phyloP scores from a whole-genome alignment of 495 filamentous ascomycete genomes.

The Penicillium ochrochloron region DNA sequence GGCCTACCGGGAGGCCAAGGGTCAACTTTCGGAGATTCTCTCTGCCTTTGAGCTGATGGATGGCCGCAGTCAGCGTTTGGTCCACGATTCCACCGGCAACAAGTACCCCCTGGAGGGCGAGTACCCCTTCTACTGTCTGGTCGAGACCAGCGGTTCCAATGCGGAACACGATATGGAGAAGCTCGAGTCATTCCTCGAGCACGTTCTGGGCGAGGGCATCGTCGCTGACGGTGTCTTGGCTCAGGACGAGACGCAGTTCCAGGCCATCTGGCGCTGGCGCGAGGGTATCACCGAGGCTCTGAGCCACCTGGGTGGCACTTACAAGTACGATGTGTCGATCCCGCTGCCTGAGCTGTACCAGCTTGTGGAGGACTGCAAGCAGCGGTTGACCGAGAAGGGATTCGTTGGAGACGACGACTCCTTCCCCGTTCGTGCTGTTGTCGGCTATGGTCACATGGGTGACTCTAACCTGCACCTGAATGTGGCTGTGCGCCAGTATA shows the following conservation, averaged over 20 bases:
- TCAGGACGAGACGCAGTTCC: constrained; percentile 87
- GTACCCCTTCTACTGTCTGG: constrained; percentile 92
- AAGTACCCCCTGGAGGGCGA: constrained; percentile 79
- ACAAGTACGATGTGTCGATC: constrained; percentile 98
- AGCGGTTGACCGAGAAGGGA: constrained; percentile 70
- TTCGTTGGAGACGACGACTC: constrained; percentile 79
- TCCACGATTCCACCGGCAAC: constrained; percentile 73
- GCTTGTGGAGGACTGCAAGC: constrained; percentile 81
- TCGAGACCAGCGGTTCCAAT: constrained; percentile 95
- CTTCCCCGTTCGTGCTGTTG: constrained; percentile 80
- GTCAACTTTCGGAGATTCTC: constrained; percentile 88
- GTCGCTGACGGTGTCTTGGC: constrained; percentile 88
- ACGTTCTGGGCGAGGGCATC: constrained; percentile 82
- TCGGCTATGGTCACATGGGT: constrained; percentile 98
- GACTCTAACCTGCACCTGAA: constrained; percentile 96
- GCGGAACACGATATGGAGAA: constrained; percentile 90
- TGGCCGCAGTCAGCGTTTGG: constrained; percentile 72
- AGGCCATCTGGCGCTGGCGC: constrained; percentile 85
- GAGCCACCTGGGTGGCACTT: constrained; percentile 91
- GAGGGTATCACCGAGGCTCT: constrained; percentile 89
- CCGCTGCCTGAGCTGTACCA: constrained; percentile 85
- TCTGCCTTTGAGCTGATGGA: constrained; percentile 99
- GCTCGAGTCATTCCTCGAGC: constrained; percentile 82
- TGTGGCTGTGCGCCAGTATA: constrained; percentile 76
- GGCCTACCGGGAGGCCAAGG: constrained; percentile 85